Conservation (phyloP, 257 asterid species). For the Mentha longifolia region DNA sequence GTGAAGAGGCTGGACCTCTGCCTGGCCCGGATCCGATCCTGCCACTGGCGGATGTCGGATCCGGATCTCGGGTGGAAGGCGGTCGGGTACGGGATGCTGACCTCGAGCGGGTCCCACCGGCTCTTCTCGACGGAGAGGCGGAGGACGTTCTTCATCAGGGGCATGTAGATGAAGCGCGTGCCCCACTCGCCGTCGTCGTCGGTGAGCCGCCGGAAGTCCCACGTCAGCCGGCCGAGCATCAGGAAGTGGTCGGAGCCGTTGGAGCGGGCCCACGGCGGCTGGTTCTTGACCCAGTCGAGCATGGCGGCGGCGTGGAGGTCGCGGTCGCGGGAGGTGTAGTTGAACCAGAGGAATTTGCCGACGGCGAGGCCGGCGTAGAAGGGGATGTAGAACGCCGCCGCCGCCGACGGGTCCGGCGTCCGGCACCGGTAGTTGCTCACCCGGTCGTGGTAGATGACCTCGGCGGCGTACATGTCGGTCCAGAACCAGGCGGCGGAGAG, state of each 20-base stretch:
- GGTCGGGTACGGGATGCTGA: slow-evolving; percentile 71
- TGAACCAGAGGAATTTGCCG: slow-evolving; percentile 59
- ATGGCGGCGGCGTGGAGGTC: slow-evolving; percentile 47
- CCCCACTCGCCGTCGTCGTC: slow-evolving; percentile 61
- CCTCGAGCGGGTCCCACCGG: slow-evolving; percentile 55
- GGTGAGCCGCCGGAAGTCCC: slow-evolving; percentile 61
- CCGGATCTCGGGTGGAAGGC: slow-evolving; percentile 64
- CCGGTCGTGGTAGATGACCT: slow-evolving; percentile 61
- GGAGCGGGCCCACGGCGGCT: slow-evolving; percentile 42
- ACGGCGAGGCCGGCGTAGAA: slow-evolving; percentile 69
- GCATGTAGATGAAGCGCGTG: slow-evolving; percentile 57
- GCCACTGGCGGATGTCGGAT: slow-evolving; percentile 57
- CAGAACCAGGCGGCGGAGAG: slow-evolving; percentile 60
- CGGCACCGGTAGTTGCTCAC: slow-evolving; percentile 41
- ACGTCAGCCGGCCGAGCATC: slow-evolving; percentile 59
- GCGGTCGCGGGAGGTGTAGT: slow-evolving; percentile 54
- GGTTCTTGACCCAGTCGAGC: slow-evolving; percentile 56
- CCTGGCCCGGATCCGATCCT: slow-evolving; percentile 35
- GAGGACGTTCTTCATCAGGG: slow-evolving; percentile 57
- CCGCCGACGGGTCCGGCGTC: slow-evolving; percentile 36
- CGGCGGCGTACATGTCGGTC: slow-evolving; percentile 68
- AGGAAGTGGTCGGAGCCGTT: slow-evolving; percentile 72
- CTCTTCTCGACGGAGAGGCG: slow-evolving; percentile 49
- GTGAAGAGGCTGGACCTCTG: slow-evolving; percentile 39
- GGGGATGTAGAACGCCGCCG: slow-evolving; percentile 61